Percentiles rank a stretch among this genome's conserved stretches.
Evolutionary conservation across 768 basidiomycete genomes (phyloP).

Genomic region (Termitomyces sp.): DNA sequence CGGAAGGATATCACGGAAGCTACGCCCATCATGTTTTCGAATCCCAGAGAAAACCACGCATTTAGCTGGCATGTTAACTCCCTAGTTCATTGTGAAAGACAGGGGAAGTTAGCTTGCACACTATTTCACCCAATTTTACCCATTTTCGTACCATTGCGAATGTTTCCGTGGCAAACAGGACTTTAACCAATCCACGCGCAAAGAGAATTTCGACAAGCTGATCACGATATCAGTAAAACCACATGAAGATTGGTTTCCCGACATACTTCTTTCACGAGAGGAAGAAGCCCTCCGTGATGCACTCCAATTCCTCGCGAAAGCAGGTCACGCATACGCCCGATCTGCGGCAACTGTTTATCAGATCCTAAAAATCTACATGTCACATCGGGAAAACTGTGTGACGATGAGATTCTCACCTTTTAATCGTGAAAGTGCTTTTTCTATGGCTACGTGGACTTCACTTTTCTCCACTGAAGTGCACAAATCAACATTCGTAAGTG

Average conservation of each 20-base stretch:
- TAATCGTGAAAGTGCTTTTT: constrained; percentile 84
- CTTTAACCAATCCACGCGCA: constrained; percentile 91
- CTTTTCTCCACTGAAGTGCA: constrained; percentile 92
- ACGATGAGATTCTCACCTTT: constrained; percentile 49
- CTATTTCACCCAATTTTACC: constrained; percentile 12
- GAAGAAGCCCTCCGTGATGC: constrained; percentile 94
- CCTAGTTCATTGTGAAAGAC: constrained; percentile 43
- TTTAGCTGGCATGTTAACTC: constrained; percentile 98
- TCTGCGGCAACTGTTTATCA: constrained; percentile 91
- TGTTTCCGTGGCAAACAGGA: constrained; percentile 97
- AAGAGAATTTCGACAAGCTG: constrained; percentile 96
- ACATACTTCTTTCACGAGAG: constrained; percentile 91
- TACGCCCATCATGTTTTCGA: constrained; percentile 91
- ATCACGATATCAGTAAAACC: constrained; percentile 6
- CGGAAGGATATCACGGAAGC: constrained; percentile 84
- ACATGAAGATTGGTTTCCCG: constrained; percentile 1
- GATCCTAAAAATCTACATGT: constrained; percentile 48
- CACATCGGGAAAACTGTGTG: constrained; percentile 3
- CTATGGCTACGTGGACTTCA: constrained; percentile 91
- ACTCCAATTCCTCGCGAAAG: constrained; percentile 93
- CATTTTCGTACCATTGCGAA: constrained; percentile 83
- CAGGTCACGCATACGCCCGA: constrained; percentile 82
- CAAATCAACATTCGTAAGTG: constrained; percentile 82
- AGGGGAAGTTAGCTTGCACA: not conserved
- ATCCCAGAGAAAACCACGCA: constrained; percentile 95